Percentiles rank a stretch among this genome's conserved stretches.
Evolutionary conservation across 805 yeast genomes (phyloP).

Genomic region (Suhomyces tanzawaensis): DNA sequence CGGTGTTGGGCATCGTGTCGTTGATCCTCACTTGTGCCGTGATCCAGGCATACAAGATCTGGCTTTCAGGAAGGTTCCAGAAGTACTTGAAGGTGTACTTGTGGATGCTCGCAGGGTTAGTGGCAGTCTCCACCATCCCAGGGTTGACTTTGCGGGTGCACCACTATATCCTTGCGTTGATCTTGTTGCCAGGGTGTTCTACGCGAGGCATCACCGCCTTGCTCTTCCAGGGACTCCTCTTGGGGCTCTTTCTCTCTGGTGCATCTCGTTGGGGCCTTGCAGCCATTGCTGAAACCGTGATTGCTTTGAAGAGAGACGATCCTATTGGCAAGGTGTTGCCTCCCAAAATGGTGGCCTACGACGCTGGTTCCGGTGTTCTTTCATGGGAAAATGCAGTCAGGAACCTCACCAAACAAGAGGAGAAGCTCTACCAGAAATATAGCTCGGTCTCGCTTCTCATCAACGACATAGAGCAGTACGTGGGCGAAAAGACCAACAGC

Average conservation of each 20-base stretch:
- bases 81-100: constrained; percentile 57
- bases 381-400: constrained; percentile 31
- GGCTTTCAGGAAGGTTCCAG: constrained; percentile 72
- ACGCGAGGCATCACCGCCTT: constrained; percentile 70
- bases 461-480: constrained; percentile 76
- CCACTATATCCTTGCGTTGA: constrained; percentile 71
- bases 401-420: constrained; percentile 8
- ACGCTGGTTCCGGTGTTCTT: constrained; percentile 29
- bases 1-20: constrained; percentile 52
- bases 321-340: constrained; percentile 58
- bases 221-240: constrained; percentile 76
- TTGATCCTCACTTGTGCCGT: constrained; percentile 51
- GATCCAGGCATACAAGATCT: constrained; percentile 73
- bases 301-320: constrained; percentile 67
- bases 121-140: constrained; percentile 51
- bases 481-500: constrained; percentile 45
- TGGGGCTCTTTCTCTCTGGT: constrained; percentile 82
- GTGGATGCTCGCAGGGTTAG: constrained; percentile 41
- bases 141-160: constrained; percentile 76
- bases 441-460: constrained; percentile 63
- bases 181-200: constrained; percentile 80
- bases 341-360: constrained; percentile 43
- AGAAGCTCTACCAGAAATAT: constrained; percentile 24
- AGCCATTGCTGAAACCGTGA: constrained; percentile 75
- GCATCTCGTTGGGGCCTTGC: constrained; percentile 93